Evolutionary conservation across 805 yeast species (phyloP), one percentile per base, ranked within the genome.

Genomic region (Barnettozyma pratensis): DNA sequence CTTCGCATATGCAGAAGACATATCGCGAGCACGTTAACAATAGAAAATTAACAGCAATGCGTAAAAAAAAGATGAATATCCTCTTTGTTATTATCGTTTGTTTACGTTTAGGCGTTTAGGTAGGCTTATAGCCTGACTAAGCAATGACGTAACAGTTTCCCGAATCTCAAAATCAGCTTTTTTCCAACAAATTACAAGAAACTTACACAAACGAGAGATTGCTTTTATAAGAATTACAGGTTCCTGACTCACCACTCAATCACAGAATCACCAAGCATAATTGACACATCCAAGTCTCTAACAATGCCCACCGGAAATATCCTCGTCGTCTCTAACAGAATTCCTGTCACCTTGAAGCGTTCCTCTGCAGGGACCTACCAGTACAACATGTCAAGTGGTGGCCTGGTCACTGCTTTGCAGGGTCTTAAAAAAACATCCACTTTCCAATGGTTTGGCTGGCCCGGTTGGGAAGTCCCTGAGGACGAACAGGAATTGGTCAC

Each of bases 361-460:
- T 75, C 76, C 12, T 64, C 69, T 1, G 71, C 74, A 41, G 90
- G 92, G 4, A 66, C 75, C 10, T 94, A 89, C 64, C 81, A 81
- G 51, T 94, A 92, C 66, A 69, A 83, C 43, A 88, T 94, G 97
- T 90, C 97, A 31, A 87, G 96, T 2, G 99, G 99, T 29, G 99
- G 99, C 2, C 77, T 94, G 43, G 99, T 95, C 27, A 89, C 97
- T 1, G 99, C 97, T 0, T 72, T 94, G 39, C 96, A 91, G 61
- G 98, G 98, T 1, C 71, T 94, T 46, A 88, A 88, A 65, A 86
- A 87, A 61, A 70, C 83, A 3, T 81, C 88, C 8, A 83, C 85
- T 43, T 90, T 90, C 68, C 94, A 90, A 64, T 94, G 99, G 99
- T 83, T 87, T 60, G 99, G 99, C 12, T 94, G 99, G 99, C 96